A percentile compares a stretch with the other conserved stretches of the same genome.
phyloP scores from a whole-genome alignment of 352 stramenopile species.

The Globisporangium echinulatum region DNA sequence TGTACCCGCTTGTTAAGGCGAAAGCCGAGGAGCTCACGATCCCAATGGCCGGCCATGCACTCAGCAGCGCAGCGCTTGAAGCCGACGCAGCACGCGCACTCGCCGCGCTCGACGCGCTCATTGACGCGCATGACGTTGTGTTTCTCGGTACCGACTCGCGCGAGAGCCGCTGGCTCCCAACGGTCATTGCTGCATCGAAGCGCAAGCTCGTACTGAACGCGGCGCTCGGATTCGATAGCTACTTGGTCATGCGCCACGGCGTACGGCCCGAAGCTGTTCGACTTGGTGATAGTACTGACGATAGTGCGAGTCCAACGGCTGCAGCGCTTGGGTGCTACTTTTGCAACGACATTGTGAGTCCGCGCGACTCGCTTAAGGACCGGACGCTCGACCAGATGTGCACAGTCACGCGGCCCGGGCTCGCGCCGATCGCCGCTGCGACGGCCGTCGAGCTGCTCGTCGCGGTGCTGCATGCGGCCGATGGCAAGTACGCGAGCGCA shows the following conservation, averaged over 20 bases:
- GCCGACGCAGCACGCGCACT: conserved; percentile 67
- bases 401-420: conserved; percentile 96
- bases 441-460: conserved; percentile 97
- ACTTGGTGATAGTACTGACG: background rate
- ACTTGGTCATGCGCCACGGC: conserved; percentile 97
- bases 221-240: conserved; percentile 93
- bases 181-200: conserved; percentile 90
- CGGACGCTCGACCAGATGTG: conserved; percentile 99
- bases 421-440: conserved; percentile 89
- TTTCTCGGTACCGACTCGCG: conserved; percentile 98
- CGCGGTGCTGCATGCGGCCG: conserved; percentile 90
- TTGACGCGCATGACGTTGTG: conserved; percentile 93
- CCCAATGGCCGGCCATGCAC: conserved; percentile 97
- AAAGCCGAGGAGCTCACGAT: conserved; percentile 92
- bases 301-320: background rate
- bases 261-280: conserved; percentile 13
- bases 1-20: conserved; percentile 90
- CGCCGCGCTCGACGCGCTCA: conserved; percentile 81
- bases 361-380: conserved; percentile 95
- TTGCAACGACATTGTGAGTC: conserved; percentile 98
- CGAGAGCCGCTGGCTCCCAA: conserved; percentile 98
- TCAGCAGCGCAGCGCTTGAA: conserved; percentile 52
- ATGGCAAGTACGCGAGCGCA: conserved; percentile 64
- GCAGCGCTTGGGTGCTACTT: conserved; percentile 96
- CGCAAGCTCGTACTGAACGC: conserved; percentile 87